These are phyloP conservation scores for Colletotrichum cuscutae DNA, from an alignment of 2,329 filamentous ascomycete genomes.

Conservation along the genomic window DNA sequence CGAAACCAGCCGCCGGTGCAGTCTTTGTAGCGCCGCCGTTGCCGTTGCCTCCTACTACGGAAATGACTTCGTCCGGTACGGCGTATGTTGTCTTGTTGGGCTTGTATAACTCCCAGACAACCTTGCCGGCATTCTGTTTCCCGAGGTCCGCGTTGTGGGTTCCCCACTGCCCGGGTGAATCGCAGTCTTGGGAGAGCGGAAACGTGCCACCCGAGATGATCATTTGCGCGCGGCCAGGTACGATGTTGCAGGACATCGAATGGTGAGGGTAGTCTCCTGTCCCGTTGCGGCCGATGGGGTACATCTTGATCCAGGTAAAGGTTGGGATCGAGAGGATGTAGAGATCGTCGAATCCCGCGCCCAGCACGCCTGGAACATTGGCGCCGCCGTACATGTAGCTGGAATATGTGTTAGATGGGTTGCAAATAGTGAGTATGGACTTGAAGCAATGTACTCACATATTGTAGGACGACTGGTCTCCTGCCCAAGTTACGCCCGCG, in stretches of 20 bases:
- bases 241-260: slow-evolving; percentile 67
- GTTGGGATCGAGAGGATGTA: slow-evolving; percentile 71
- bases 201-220: slow-evolving; percentile 71
- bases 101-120: slow-evolving; percentile 62
- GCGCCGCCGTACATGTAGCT: slow-evolving; percentile 72
- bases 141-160: slow-evolving; percentile 67
- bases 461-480: slow-evolving; percentile 71
- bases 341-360: slow-evolving; percentile 67
- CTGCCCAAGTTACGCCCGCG: slow-evolving; percentile 67
- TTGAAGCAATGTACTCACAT: slow-evolving; percentile 57
- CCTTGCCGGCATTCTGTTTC: slow-evolving; percentile 55
- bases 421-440: not conserved
- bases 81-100: slow-evolving; percentile 61
- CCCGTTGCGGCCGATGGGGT: slow-evolving; percentile 51
- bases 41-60: slow-evolving; percentile 60
- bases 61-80: slow-evolving; percentile 63
- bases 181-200: slow-evolving; percentile 59
- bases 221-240: slow-evolving; percentile 66
- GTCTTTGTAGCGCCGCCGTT: slow-evolving; percentile 65
- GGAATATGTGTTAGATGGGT: slow-evolving; percentile 10
- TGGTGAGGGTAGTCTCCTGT: slow-evolving; percentile 60
- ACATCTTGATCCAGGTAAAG: slow-evolving; percentile 71
- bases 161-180: slow-evolving; percentile 62
- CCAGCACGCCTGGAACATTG: slow-evolving; percentile 52
- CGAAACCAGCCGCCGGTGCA: slow-evolving; percentile 60